Percentiles rank a stretch among this genome's conserved stretches.
Conservation (phyloP, 1,139 yeast genomes). For the Torulaspora pretoriensis region DNA sequence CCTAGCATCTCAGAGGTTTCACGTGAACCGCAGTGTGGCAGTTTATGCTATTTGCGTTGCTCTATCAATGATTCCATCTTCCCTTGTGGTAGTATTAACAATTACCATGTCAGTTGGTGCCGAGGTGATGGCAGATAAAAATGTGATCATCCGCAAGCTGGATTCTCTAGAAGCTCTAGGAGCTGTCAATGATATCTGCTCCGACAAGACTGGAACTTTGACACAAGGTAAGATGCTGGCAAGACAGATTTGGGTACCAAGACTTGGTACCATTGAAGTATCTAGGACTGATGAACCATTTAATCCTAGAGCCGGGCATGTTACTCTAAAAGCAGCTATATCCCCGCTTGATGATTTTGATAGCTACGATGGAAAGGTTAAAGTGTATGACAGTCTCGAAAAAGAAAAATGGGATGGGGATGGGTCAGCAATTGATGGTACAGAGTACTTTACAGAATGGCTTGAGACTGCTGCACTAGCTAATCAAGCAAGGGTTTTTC, state of each 20-base stretch:
- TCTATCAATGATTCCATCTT: conserved; percentile 98
- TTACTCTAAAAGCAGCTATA: conserved; percentile 39
- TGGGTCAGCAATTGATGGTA: too few relatives aligned
- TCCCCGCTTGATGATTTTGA: conserved; percentile 44
- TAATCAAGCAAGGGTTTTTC: conserved; percentile 71
- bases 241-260: conserved; percentile 82
- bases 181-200: conserved; percentile 90
- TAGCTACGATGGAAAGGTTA: too few relatives aligned
- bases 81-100: conserved; percentile 93
- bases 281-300: conserved; percentile 63
- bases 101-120: conserved; percentile 98
- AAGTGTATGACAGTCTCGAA: too few relatives aligned
- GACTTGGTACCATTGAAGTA: conserved; percentile 63
- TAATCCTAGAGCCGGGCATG: conserved; percentile 64
- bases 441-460: conserved; percentile 43
- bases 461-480: conserved; percentile 76
- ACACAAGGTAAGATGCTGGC: conserved; percentile 95
- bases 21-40: conserved; percentile 93
- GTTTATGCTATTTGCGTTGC: conserved; percentile 92
- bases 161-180: conserved; percentile 97
- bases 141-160: conserved; percentile 86
- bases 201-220: conserved; percentile 94
- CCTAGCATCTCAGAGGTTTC: conserved; percentile 78
- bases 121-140: conserved; percentile 86
- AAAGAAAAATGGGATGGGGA: too few relatives aligned